Percentiles rank a stretch among this genome's conserved stretches.
Evolutionary conservation across 768 basidiomycete genomes (phyloP).

Genomic region (Dentipellis sp.): DNA sequence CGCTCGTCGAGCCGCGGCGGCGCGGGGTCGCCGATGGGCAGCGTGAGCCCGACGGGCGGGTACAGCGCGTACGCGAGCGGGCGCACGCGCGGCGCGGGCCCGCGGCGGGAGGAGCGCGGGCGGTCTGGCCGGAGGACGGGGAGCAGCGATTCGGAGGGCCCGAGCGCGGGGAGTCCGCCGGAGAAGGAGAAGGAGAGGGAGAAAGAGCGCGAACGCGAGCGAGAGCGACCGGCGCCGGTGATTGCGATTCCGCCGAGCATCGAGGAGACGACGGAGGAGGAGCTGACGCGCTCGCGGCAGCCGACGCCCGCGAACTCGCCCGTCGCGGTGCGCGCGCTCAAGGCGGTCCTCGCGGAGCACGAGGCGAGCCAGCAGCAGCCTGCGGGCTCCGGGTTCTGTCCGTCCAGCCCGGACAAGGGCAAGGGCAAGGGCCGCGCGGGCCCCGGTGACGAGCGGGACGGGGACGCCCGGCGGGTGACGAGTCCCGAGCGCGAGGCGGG

Average conservation of each 20-base stretch:
- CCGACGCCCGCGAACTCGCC: constrained; percentile 63
- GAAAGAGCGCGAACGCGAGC: neutral
- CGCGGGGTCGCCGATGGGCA: constrained; percentile 25
- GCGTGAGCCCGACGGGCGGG: constrained; percentile 23
- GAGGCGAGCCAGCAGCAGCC: neutral
- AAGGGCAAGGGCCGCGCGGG: constrained; percentile 8
- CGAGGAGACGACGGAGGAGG: neutral
- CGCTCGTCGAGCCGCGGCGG: constrained; percentile 30
- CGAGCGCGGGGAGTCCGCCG: constrained; percentile 2
- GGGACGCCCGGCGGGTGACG: constrained; percentile 21
- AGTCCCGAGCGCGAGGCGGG: constrained; percentile 18
- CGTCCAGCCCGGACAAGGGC: constrained; percentile 4
- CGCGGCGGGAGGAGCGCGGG: constrained; percentile 10
- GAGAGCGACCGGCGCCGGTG: neutral
- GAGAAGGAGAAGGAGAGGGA: neutral
- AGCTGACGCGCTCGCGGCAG: constrained; percentile 24
- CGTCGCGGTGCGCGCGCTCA: constrained; percentile 13
- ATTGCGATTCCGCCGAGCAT: neutral
- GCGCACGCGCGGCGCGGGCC: constrained; percentile 11
- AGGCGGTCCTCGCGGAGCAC: neutral
- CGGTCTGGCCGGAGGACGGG: neutral
- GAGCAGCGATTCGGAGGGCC: constrained; percentile 8
- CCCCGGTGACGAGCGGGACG: constrained; percentile 17
- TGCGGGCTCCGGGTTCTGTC: neutral
- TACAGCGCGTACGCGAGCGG: constrained; percentile 15